Conservation (phyloP, 768 basidiomycete species). For the Kwoniella dendrophila region DNA sequence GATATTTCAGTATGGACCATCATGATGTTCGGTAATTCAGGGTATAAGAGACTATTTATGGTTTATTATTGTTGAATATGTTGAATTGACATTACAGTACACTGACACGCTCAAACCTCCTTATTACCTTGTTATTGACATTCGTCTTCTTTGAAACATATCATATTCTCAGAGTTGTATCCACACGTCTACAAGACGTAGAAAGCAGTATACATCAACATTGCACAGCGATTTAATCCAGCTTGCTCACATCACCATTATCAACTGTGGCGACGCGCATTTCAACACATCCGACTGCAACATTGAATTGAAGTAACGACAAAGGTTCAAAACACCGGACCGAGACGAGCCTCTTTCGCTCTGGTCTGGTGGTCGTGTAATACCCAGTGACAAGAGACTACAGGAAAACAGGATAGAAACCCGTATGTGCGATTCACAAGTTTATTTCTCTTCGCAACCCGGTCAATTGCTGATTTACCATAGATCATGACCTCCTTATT, state of each 20-base stretch:
- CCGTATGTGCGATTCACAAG: neutral
- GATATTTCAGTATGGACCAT: neutral
- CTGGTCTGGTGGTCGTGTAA: neutral
- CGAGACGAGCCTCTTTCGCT: constrained; percentile 3
- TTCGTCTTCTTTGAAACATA: neutral
- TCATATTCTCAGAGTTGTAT: no score
- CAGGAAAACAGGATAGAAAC: neutral
- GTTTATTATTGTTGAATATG: neutral
- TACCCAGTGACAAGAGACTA: neutral
- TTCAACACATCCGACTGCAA: neutral
- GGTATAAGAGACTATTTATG: neutral
- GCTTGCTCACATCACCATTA: neutral
- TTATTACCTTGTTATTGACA: neutral
- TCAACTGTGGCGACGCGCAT: constrained; percentile 3
- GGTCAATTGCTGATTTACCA: neutral
- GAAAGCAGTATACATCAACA: no score
- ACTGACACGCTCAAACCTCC: neutral
- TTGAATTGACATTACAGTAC: neutral
- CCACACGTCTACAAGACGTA: no score
- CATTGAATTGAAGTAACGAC: neutral
- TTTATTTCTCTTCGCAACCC: neutral
- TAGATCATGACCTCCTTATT: constrained; percentile 24
- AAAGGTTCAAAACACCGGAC: constrained; percentile 4
- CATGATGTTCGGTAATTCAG: neutral
- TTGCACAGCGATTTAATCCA: no score